Percentiles rank a stretch among this genome's conserved stretches.
phyloP scores from a whole-genome alignment of 345 rosid genomes.

The Atalantia buxifolia region DNA sequence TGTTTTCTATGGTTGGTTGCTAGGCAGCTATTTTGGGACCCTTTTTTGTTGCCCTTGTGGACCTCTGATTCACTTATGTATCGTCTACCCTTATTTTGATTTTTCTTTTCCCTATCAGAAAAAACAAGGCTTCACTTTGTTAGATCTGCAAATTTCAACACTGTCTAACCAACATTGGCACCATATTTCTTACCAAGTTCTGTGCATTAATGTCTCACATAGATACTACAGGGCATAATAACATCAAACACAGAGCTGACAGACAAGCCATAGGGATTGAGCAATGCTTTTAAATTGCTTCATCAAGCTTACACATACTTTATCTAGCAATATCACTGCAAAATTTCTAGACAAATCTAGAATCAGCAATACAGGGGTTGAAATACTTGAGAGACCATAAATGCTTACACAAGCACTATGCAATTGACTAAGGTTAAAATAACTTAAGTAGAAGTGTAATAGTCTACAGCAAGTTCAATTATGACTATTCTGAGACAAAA shows the following conservation, averaged over 20 bases:
- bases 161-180: background rate
- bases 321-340: background rate
- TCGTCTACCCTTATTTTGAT: background rate
- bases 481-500: background rate
- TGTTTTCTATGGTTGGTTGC: background rate
- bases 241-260: background rate
- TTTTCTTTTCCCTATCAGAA: background rate
- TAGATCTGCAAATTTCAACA: background rate
- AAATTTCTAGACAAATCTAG: background rate
- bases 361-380: background rate
- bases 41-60: background rate
- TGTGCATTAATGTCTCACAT: background rate
- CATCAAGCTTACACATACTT: background rate
- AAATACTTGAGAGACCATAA: background rate
- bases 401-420: background rate
- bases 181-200: background rate
- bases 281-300: background rate
- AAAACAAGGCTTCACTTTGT: background rate
- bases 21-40: background rate
- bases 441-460: background rate
- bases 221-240: background rate
- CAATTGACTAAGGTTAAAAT: background rate
- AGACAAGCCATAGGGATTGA: background rate
- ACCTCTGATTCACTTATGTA: background rate
- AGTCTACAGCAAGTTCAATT: background rate